Percentiles rank a stretch among this genome's conserved stretches.
phyloP scores from a whole-genome alignment of 2,329 filamentous ascomycete genomes.

The Exophiala oligosperma region DNA sequence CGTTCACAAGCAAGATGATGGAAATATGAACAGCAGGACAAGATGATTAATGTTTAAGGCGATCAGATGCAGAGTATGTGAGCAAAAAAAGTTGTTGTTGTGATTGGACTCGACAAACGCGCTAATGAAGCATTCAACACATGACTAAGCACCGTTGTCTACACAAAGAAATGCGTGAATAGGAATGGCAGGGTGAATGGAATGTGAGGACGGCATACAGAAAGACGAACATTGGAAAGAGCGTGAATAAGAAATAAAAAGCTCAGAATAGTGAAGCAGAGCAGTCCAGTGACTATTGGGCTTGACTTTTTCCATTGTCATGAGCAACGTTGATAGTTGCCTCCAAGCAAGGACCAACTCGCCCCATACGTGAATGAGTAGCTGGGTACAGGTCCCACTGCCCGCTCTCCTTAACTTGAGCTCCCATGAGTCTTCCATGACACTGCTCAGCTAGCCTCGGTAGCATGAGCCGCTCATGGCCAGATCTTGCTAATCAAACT shows the following conservation, averaged over 20 bases:
- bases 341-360: too few relatives aligned
- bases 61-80: background rate
- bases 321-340: too few relatives aligned
- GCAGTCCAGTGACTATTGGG: too few relatives aligned
- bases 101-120: constrained; percentile 5
- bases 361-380: background rate
- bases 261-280: background rate
- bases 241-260: background rate
- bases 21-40: background rate
- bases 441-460: too few relatives aligned
- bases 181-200: too few relatives aligned
- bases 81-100: constrained; percentile 2
- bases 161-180: too few relatives aligned
- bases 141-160: background rate
- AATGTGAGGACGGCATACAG: background rate
- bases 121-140: background rate
- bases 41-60: background rate
- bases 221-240: background rate
- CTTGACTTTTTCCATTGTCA: too few relatives aligned
- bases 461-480: too few relatives aligned
- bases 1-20: background rate
- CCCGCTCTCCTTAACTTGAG: background rate
- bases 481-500: constrained; percentile 12
- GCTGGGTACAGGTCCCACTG: background rate
- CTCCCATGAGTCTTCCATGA: too few relatives aligned